Evolutionary conservation across 495 filamentous ascomycete species (phyloP).

Genomic region (Oidiodendron maius): DNA sequence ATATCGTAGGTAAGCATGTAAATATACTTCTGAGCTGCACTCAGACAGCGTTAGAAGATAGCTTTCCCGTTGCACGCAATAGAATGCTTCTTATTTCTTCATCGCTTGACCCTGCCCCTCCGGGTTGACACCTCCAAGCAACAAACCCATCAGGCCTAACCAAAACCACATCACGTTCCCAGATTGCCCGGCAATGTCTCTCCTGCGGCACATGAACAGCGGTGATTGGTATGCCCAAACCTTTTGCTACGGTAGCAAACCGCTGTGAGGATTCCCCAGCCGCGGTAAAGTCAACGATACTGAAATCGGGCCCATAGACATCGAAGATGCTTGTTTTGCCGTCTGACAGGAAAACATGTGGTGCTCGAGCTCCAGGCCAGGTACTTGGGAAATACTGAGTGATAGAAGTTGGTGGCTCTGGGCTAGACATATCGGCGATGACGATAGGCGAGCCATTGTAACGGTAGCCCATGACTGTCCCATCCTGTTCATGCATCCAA

Average conservation of each 20-base stretch:
- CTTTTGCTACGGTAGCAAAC: not conserved
- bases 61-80: too few species aligned
- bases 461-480: slow-evolving; percentile 1
- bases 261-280: not conserved
- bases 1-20: too few species aligned
- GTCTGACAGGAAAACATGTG: slow-evolving; percentile 29
- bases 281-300: slow-evolving; percentile 23
- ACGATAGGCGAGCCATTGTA: slow-evolving; percentile 2
- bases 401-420: too few species aligned
- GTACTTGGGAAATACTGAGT: slow-evolving; percentile 27
- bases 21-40: too few species aligned
- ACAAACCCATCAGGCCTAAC: slow-evolving; percentile 21
- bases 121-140: too few species aligned
- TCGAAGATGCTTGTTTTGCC: slow-evolving; percentile 27
- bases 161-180: slow-evolving; percentile 17
- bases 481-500: not conserved
- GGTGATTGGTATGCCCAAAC: not conserved
- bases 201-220: not conserved
- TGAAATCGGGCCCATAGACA: slow-evolving; percentile 25
- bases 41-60: too few species aligned
- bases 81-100: too few species aligned
- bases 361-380: slow-evolving; percentile 25
- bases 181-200: slow-evolving; percentile 5
- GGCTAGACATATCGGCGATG: not conserved
- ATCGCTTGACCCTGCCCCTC: too few species aligned